These are phyloP conservation scores for Hygrophila difformis DNA, from an alignment of 257 asterid species.

Conservation along the genomic window DNA sequence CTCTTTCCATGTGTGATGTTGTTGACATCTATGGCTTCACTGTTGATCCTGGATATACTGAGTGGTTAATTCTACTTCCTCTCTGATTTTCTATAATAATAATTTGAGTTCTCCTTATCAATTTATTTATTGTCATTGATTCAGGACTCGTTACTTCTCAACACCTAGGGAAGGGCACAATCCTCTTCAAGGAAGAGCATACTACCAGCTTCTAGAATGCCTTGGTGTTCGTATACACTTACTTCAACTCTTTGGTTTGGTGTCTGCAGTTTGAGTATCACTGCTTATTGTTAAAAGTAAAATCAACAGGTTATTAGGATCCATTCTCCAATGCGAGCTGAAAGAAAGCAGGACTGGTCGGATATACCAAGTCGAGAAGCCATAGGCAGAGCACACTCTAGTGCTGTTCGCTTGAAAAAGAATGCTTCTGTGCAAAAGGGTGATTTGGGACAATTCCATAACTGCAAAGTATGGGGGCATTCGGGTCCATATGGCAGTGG, in stretches of 20 bases:
- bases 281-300: conserved; percentile 4
- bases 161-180: conserved; percentile 96
- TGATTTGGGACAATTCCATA: conserved; percentile 56
- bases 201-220: conserved; percentile 97
- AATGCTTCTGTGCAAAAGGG: conserved; percentile 30
- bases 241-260: conserved; percentile 1
- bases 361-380: conserved; percentile 71
- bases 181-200: conserved; percentile 99
- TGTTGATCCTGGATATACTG: conserved; percentile 98
- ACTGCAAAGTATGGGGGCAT: conserved; percentile 86
- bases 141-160: conserved; percentile 90
- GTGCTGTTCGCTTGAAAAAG: conserved; percentile 62
- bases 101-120: conserved; percentile 5
- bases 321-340: conserved; percentile 98
- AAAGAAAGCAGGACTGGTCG: conserved; percentile 85
- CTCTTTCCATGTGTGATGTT: conserved; percentile 95
- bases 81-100: not conserved
- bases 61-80: conserved; percentile 50
- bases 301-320: conserved; percentile 78
- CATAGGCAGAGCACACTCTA: conserved; percentile 70
- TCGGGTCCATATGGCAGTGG: conserved; percentile 65
- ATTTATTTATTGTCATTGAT: conserved; percentile 10
- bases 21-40: conserved; percentile 97
- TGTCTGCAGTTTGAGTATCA: conserved; percentile 5
- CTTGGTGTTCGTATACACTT: conserved; percentile 67